These are phyloP conservation scores for Populus davidiana DNA, from an alignment of 345 rosid species.

Conservation along the genomic window DNA sequence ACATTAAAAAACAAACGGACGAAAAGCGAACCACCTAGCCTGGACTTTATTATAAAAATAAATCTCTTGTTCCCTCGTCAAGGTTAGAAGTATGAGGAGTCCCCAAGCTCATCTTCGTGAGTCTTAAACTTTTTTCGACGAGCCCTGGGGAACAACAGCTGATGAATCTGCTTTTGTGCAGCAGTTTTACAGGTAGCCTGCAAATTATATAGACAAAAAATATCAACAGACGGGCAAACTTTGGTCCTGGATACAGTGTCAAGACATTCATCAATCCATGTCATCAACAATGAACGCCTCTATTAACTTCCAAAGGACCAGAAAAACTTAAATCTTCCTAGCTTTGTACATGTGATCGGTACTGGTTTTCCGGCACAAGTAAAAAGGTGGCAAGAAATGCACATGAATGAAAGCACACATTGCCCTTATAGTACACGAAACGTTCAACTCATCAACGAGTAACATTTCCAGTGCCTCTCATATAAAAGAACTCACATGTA, in stretches of 20 bases:
- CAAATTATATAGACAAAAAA: background rate
- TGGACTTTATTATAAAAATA: background rate
- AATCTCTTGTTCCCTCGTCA: background rate
- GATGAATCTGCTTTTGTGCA: constrained; percentile 86
- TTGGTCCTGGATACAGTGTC: background rate
- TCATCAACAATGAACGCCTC: background rate
- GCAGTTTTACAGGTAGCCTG: constrained; percentile 70
- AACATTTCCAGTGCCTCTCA: background rate
- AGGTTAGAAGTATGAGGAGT: constrained; percentile 10
- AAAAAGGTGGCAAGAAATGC: background rate
- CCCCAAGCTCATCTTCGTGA: constrained; percentile 38
- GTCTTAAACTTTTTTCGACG: constrained; percentile 68
- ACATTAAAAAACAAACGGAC: background rate
- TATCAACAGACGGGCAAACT: background rate
- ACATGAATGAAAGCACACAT: background rate
- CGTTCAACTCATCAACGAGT: background rate
- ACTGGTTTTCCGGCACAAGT: background rate
- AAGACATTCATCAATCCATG: background rate
- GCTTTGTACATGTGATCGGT: background rate
- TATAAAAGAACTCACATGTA: background rate
- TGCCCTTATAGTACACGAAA: background rate
- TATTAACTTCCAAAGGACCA: background rate
- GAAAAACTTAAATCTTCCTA: background rate
- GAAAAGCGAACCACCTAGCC: background rate
- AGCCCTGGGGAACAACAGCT: constrained; percentile 74